A percentile compares a stretch with the other conserved stretches of the same genome.
phyloP scores from a whole-genome alignment of 768 basidiomycete species.

The Asterophora lycoperdoides region DNA sequence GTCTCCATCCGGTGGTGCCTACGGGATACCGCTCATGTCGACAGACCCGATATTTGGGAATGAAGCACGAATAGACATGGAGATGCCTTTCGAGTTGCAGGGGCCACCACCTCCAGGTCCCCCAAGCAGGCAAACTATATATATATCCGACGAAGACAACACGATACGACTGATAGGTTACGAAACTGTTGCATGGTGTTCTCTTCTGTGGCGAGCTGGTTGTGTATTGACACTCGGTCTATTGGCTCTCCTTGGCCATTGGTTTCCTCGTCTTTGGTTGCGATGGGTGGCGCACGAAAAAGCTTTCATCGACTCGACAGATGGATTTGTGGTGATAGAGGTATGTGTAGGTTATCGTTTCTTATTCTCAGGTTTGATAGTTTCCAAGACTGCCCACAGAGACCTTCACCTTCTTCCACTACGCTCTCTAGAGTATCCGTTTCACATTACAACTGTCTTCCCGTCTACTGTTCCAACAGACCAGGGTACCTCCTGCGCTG shows the following conservation, averaged over 20 bases:
- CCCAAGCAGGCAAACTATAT: constrained; percentile 81
- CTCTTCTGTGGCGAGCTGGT: constrained; percentile 64
- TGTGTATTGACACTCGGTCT: constrained; percentile 69
- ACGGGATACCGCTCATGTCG: constrained; percentile 61
- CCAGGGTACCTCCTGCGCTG: constrained; percentile 22
- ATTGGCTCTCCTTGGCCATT: constrained; percentile 80
- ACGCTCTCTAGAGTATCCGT: constrained; percentile 65
- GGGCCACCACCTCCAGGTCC: constrained; percentile 77
- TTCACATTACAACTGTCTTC: constrained; percentile 79
- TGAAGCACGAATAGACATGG: constrained; percentile 81
- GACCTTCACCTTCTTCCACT: constrained; percentile 77
- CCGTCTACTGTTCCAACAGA: constrained; percentile 32
- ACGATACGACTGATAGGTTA: constrained; percentile 87
- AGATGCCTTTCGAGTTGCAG: constrained; percentile 53
- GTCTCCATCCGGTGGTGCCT: constrained; percentile 45
- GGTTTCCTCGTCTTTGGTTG: constrained; percentile 93
- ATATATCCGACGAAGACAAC: constrained; percentile 86
- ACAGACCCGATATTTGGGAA: constrained; percentile 81
- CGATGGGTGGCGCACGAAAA: constrained; percentile 80
- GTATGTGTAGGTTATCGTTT: constrained; percentile 39
- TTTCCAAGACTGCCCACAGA: constrained; percentile 72
- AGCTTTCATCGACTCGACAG: constrained; percentile 65
- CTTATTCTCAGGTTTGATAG: constrained; percentile 15
- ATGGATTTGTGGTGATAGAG: constrained; percentile 87
- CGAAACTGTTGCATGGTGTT: constrained; percentile 58